Evolutionary conservation across 1,139 yeast genomes (phyloP).

Genomic region (Tardiomyces depauwii): DNA sequence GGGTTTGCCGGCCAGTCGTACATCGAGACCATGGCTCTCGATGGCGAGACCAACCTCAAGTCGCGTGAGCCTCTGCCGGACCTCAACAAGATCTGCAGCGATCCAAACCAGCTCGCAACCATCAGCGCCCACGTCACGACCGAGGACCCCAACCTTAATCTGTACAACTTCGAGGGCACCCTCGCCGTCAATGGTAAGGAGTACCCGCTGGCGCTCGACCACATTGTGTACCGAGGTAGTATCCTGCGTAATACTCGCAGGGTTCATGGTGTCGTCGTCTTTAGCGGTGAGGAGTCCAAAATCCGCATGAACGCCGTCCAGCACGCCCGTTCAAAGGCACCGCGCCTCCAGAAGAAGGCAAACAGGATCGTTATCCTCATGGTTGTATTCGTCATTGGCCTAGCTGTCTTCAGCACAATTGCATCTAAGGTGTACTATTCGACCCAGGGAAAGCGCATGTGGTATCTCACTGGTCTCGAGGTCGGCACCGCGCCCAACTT

Average conservation of each 20-base stretch:
- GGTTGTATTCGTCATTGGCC: conserved; percentile 67
- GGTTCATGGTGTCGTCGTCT: conserved; percentile 69
- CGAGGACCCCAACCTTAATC: conserved; percentile 86
- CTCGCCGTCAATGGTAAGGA: conserved; percentile 26
- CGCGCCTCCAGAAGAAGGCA: conserved; percentile 73
- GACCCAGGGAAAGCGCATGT: conserved; percentile 33
- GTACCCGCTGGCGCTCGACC: conserved; percentile 65
- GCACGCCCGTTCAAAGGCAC: conserved; percentile 87
- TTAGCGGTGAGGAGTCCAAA: conserved; percentile 93
- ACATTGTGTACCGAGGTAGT: conserved; percentile 81
- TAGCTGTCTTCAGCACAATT: conserved; percentile 74
- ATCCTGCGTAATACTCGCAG: conserved; percentile 71
- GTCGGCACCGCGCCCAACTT: conserved; percentile 86
- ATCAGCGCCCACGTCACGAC: conserved; percentile 42
- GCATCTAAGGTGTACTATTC: conserved; percentile 52
- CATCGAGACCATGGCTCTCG: conserved; percentile 94
- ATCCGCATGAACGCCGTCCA: conserved; percentile 90
- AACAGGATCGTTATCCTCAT: conserved; percentile 76
- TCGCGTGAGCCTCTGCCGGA: conserved; percentile 58
- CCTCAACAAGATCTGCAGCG: conserved; percentile 27
- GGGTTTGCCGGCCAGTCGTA: conserved; percentile 63
- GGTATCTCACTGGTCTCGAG: conserved; percentile 68
- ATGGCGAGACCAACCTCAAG: conserved; percentile 92
- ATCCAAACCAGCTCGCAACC: conserved; percentile 41
- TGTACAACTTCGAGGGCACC: conserved; percentile 87